These are phyloP conservation scores for Neoboletus subvelutipes DNA, from an alignment of 768 basidiomycete genomes.

Conservation along the genomic window DNA sequence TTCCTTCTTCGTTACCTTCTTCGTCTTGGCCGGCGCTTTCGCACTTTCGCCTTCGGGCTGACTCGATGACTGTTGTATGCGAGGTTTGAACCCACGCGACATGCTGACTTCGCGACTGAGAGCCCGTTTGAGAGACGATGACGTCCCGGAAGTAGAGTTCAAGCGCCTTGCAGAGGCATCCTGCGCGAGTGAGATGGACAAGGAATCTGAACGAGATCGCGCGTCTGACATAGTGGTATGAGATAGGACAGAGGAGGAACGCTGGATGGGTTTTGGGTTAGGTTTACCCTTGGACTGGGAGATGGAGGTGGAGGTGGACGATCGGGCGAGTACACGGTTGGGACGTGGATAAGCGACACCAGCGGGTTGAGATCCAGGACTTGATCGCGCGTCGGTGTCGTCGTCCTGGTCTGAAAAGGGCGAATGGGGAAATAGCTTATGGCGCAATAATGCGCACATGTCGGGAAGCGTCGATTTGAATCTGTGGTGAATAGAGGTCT, in stretches of 20 bases:
- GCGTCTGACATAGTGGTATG: slow-evolving; percentile 20
- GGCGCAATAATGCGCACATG: slow-evolving; percentile 54
- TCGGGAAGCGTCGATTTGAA: slow-evolving; percentile 56
- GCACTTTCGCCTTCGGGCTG: slow-evolving; percentile 16
- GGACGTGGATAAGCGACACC: slow-evolving; percentile 3
- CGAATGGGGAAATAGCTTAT: slow-evolving; percentile 67
- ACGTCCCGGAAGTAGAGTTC: slow-evolving; percentile 33
- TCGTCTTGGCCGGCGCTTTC: slow-evolving; percentile 14
- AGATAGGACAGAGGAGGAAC: slow-evolving; percentile 24
- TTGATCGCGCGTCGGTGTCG: slow-evolving; percentile 15
- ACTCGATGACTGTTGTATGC: slow-evolving; percentile 21
- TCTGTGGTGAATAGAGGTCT: slow-evolving; percentile 33
- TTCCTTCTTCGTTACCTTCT: slow-evolving; percentile 7
- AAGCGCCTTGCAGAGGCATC: slow-evolving; percentile 47
- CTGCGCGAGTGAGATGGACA: slow-evolving; percentile 70
- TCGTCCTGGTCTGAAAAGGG: slow-evolving; percentile 50
- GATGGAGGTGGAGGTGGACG: slow-evolving; percentile 9
- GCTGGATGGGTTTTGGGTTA: slow-evolving; percentile 19
- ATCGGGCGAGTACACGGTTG: slow-evolving; percentile 14
- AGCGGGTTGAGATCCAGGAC: slow-evolving; percentile 4
- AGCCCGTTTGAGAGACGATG: slow-evolving; percentile 46
- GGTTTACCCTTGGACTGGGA: slow-evolving; percentile 12
- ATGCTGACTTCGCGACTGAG: slow-evolving; percentile 77
- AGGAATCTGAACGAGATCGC: slow-evolving; percentile 54
- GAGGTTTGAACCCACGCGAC: slow-evolving; percentile 64